These are phyloP conservation scores for Rhizophagus clarus DNA, from an alignment of 192 early-diverging fungal genomes.

Conservation along the genomic window DNA sequence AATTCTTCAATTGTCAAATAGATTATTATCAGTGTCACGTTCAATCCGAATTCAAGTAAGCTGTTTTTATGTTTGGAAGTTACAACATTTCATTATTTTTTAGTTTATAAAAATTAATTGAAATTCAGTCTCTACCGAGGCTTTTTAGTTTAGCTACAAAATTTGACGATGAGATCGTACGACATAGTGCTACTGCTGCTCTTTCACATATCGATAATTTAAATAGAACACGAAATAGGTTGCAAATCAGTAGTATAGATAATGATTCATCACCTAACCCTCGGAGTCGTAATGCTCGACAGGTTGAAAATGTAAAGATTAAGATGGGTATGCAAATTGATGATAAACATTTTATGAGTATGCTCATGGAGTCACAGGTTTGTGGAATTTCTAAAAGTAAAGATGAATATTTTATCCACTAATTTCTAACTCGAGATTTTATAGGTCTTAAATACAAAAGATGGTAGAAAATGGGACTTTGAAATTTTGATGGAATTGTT, in stretches of 20 bases:
- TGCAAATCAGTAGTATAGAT: constrained; percentile 32
- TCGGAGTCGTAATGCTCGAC: constrained; percentile 27
- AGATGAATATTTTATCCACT: neutral
- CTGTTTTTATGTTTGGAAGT: neutral
- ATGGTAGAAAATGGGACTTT: constrained; percentile 81
- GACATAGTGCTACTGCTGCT: constrained; percentile 76
- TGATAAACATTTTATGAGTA: constrained; percentile 51
- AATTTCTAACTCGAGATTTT: neutral
- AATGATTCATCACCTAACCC: neutral
- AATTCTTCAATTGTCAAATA: constrained; percentile 70
- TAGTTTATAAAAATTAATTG: constrained; percentile 9
- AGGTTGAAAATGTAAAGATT: constrained; percentile 29
- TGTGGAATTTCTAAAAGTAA: neutral
- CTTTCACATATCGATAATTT: constrained; percentile 75
- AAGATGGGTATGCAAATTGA: constrained; percentile 31
- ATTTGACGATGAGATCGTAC: constrained; percentile 72
- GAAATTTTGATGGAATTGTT: constrained; percentile 73
- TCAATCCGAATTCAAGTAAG: constrained; percentile 54
- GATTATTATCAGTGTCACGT: constrained; percentile 63
- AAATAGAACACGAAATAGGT: constrained; percentile 47
- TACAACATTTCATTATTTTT: neutral
- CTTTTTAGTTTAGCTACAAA: constrained; percentile 75
- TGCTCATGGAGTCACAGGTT: constrained; percentile 74
- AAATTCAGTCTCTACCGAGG: constrained; percentile 63
- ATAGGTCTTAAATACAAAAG: constrained; percentile 70